Percentiles rank a stretch among this genome's conserved stretches.
phyloP scores from a whole-genome alignment of 1,284 basidiomycete species.

The Cryptococcus depauperatus region DNA sequence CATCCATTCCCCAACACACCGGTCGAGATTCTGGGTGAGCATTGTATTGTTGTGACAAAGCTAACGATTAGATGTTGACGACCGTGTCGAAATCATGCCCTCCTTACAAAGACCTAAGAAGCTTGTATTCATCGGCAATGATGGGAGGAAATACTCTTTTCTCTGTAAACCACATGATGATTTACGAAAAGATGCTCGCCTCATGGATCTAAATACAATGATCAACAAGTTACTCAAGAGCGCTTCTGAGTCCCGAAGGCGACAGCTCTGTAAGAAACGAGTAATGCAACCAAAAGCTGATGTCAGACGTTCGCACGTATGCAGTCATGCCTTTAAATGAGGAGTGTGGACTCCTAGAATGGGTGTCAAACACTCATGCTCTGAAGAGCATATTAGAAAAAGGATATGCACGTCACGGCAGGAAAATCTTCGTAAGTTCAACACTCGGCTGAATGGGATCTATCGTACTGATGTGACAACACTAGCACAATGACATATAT shows the following conservation, averaged over 20 bases:
- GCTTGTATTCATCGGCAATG: slow-evolving; percentile 72
- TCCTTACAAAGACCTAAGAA: slow-evolving; percentile 91
- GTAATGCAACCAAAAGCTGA: slow-evolving; percentile 3
- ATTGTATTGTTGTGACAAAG: not conserved
- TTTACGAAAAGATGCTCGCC: slow-evolving; percentile 87
- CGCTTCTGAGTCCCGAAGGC: slow-evolving; percentile 81
- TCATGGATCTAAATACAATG: slow-evolving; percentile 98
- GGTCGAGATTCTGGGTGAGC: slow-evolving; percentile 67
- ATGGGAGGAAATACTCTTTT: slow-evolving; percentile 83
- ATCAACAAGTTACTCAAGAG: slow-evolving; percentile 96
- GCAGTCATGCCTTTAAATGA: slow-evolving; percentile 95
- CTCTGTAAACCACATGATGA: slow-evolving; percentile 98
- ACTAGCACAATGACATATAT: no score
- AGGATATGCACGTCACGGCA: slow-evolving; percentile 59
- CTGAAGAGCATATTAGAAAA: slow-evolving; percentile 70
- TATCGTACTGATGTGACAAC: no score
- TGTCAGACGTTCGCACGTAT: slow-evolving; percentile 84
- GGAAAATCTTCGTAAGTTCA: slow-evolving; percentile 59
- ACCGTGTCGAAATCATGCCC: slow-evolving; percentile 84
- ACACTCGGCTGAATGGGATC: no score
- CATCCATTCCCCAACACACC: slow-evolving; percentile 72
- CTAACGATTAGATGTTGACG: slow-evolving; percentile 63
- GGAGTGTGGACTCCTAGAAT: slow-evolving; percentile 95
- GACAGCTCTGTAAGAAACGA: slow-evolving; percentile 66
- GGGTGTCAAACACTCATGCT: slow-evolving; percentile 91